Conservation (phyloP, 2,329 filamentous ascomycete species). For the Aspergillus cejpii region DNA sequence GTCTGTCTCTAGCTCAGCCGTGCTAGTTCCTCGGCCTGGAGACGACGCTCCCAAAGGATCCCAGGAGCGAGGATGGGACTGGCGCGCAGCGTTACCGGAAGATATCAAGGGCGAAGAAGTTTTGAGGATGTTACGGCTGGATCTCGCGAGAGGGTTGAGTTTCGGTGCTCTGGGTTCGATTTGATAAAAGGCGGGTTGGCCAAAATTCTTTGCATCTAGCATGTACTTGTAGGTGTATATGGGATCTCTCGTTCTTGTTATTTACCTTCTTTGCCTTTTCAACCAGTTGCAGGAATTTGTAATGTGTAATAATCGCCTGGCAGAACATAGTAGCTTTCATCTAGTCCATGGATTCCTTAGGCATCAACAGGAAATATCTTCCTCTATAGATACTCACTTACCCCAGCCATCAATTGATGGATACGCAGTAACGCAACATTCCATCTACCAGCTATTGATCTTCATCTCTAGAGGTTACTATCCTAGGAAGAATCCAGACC, state of each 20-base stretch:
- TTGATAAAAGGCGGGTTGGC: constrained; percentile 8
- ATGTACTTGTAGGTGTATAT: neutral
- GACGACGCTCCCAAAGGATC: constrained; percentile 18
- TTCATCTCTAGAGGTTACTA: too few relatives aligned
- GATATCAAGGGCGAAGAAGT: constrained; percentile 61
- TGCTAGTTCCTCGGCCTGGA: constrained; percentile 37
- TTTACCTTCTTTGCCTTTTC: too few relatives aligned
- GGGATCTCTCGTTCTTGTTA: neutral
- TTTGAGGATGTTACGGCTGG: constrained; percentile 64
- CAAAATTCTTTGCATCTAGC: neutral
- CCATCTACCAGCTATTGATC: too few relatives aligned
- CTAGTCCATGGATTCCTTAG: neutral
- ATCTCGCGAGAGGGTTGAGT: constrained; percentile 64
- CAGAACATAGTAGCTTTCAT: too few relatives aligned
- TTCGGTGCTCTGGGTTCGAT: constrained; percentile 29
- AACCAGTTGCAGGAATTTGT: too few relatives aligned
- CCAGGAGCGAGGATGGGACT: constrained; percentile 64
- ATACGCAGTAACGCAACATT: too few relatives aligned
- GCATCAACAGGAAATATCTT: neutral
- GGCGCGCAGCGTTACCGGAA: constrained; percentile 53
- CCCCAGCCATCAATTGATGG: neutral
- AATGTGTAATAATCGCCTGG: too few relatives aligned
- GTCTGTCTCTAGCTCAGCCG: constrained; percentile 51
- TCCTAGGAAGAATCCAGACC: too few relatives aligned
- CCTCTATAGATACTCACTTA: neutral